phyloP scores from a whole-genome alignment of 2,329 filamentous ascomycete genomes.

The Fusarium kyushuense region DNA sequence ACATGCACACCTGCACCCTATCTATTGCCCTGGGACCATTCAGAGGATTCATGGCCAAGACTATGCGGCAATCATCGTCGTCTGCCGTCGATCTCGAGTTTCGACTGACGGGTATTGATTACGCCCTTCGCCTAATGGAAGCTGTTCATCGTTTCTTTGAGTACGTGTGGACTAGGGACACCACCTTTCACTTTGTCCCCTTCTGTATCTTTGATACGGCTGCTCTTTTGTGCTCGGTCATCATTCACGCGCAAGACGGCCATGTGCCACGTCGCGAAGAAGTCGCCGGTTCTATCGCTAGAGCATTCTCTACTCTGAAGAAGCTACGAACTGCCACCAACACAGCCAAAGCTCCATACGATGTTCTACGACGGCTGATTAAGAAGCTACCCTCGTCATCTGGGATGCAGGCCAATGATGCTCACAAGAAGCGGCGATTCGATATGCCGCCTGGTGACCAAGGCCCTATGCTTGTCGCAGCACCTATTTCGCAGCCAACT shows the following conservation, averaged over 20 bases:
- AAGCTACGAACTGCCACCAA: slow-evolving; percentile 23
- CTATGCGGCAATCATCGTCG: background rate
- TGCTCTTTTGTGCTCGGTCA: slow-evolving; percentile 14
- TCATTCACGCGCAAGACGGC: slow-evolving; percentile 17
- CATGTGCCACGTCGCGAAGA: slow-evolving; percentile 8
- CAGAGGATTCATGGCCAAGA: slow-evolving; percentile 25
- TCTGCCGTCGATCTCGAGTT: slow-evolving; percentile 11
- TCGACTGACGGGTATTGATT: slow-evolving; percentile 19
- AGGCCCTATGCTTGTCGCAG: background rate
- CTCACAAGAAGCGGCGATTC: slow-evolving; percentile 19
- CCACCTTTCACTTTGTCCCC: slow-evolving; percentile 24
- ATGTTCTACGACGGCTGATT: slow-evolving; percentile 27
- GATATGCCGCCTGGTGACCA: background rate
- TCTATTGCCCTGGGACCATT: slow-evolving; percentile 21
- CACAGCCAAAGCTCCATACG: slow-evolving; percentile 28
- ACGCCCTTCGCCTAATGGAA: slow-evolving; percentile 10
- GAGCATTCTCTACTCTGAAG: slow-evolving; percentile 21
- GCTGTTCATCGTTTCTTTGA: slow-evolving; percentile 24
- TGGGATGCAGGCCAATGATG: slow-evolving; percentile 3
- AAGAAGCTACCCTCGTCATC: slow-evolving; percentile 22
- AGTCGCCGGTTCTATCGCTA: slow-evolving; percentile 1
- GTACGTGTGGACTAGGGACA: slow-evolving; percentile 31
- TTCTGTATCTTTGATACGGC: slow-evolving; percentile 31
- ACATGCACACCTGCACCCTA: slow-evolving; percentile 27
- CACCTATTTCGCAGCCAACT: background rate